Evolutionary conservation across 495 filamentous ascomycete species (phyloP).

Genomic region (Penicillium macrosclerotiorum): DNA sequence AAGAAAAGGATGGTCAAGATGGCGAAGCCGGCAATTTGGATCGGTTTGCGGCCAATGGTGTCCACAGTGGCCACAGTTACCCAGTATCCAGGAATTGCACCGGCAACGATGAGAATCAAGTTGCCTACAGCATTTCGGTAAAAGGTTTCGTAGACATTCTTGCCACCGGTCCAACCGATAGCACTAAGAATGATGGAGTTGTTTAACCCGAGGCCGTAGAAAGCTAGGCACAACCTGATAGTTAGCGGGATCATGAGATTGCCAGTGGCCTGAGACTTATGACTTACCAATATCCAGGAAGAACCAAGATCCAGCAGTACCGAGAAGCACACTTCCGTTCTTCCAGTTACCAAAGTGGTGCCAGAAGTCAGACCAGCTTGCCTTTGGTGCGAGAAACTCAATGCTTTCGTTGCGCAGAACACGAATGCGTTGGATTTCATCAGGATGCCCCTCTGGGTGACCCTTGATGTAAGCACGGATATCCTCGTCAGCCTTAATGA

Average conservation of each 20-base stretch:
- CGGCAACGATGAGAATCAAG: constrained; percentile 70
- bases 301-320: constrained; percentile 79
- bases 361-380: constrained; percentile 64
- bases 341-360: constrained; percentile 63
- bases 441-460: constrained; percentile 55
- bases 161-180: constrained; percentile 63
- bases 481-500: constrained; percentile 65
- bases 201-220: constrained; percentile 79
- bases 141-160: constrained; percentile 59
- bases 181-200: constrained; percentile 64
- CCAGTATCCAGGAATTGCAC: constrained; percentile 78
- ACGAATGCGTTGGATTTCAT: constrained; percentile 57
- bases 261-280: no score
- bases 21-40: constrained; percentile 73
- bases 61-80: constrained; percentile 68
- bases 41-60: constrained; percentile 72
- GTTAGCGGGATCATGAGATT: background rate
- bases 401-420: constrained; percentile 40
- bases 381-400: constrained; percentile 56
- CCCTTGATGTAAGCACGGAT: constrained; percentile 62
- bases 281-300: constrained; percentile 61
- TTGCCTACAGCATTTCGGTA: constrained; percentile 73
- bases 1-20: constrained; percentile 75
- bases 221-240: constrained; percentile 49
- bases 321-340: constrained; percentile 67